Evolutionary conservation across 768 basidiomycete species (phyloP).

Genomic region (Tricholoma sp.): DNA sequence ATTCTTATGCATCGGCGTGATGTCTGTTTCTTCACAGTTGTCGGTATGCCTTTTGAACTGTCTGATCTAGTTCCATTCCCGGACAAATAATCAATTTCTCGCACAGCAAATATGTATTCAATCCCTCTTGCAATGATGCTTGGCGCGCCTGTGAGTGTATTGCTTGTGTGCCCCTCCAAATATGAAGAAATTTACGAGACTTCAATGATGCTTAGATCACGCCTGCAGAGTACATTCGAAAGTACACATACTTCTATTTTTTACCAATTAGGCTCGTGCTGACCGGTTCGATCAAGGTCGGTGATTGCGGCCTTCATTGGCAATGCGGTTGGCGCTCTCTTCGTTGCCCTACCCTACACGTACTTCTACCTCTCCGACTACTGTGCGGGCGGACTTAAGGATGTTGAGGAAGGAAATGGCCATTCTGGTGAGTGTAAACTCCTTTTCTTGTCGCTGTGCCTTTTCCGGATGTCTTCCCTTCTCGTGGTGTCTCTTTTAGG

Average conservation of each 20-base stretch:
- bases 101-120: slow-evolving; percentile 64
- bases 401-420: slow-evolving; percentile 30
- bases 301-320: slow-evolving; percentile 62
- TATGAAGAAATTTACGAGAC: neutral
- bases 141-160: slow-evolving; percentile 47
- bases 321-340: slow-evolving; percentile 59
- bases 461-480: neutral
- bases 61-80: neutral
- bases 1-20: neutral
- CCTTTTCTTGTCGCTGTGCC: neutral
- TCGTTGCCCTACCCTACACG: slow-evolving; percentile 58
- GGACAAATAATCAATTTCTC: neutral
- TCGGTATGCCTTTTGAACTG: neutral
- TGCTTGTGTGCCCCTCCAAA: neutral
- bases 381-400: slow-evolving; percentile 30
- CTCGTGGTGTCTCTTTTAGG: neutral
- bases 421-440: neutral
- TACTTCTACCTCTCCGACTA: slow-evolving; percentile 62
- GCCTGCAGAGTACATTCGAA: neutral
- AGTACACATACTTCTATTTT: neutral
- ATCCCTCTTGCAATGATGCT: slow-evolving; percentile 68
- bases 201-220: neutral
- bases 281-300: slow-evolving; percentile 33
- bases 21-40: neutral
- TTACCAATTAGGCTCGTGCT: neutral